Evolutionary conservation across 805 yeast genomes (phyloP).

Genomic region (Wickerhamomyces tratensis): DNA sequence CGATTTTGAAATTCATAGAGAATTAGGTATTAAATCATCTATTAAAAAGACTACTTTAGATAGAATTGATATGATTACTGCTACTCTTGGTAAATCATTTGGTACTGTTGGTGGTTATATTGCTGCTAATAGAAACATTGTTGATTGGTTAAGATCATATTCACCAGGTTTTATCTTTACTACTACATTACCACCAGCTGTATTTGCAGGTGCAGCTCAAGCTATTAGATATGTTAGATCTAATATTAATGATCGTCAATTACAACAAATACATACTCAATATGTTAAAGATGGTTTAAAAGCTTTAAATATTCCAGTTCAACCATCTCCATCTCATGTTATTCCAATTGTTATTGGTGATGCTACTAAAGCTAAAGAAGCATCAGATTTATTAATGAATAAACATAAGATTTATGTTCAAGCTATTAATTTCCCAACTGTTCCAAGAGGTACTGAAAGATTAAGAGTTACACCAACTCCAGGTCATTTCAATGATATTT

Average conservation of each 20-base stretch:
- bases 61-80: conserved; percentile 92
- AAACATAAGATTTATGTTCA: conserved; percentile 89
- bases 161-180: conserved; percentile 98
- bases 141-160: conserved; percentile 93
- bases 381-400: conserved; percentile 80
- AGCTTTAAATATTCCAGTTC: conserved; percentile 79
- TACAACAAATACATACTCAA: conserved; percentile 77
- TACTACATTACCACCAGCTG: conserved; percentile 93
- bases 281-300: conserved; percentile 71
- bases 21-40: conserved; percentile 50
- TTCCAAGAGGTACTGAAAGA: conserved; percentile 91
- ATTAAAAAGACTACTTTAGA: conserved; percentile 59
- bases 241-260: conserved; percentile 66
- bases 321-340: conserved; percentile 96
- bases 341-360: conserved; percentile 94
- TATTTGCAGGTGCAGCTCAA: conserved; percentile 90
- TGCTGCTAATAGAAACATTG: conserved; percentile 73
- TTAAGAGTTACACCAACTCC: conserved; percentile 99
- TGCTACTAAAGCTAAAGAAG: conserved; percentile 84
- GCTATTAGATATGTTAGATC: conserved; percentile 80
- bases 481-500: conserved; percentile 73
- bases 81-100: conserved; percentile 94
- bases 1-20: conserved; percentile 76
- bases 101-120: conserved; percentile 98
- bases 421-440: conserved; percentile 98